phyloP scores from a whole-genome alignment of 2,329 filamentous ascomycete species.

The Neopestalotiopsis sp. region DNA sequence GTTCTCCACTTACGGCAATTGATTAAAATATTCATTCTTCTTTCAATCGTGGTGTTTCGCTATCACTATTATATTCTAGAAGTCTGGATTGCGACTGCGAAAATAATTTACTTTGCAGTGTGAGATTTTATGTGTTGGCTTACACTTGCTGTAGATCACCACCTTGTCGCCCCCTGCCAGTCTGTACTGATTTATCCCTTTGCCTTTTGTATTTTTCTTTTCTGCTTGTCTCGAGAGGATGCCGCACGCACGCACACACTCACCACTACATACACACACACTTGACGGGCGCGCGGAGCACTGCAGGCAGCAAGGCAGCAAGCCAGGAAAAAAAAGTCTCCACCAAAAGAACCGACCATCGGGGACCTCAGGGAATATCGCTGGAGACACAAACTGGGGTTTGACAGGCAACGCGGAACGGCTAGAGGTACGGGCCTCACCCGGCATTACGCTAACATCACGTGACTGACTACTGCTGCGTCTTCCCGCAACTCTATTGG shows the following conservation, averaged over 20 bases:
- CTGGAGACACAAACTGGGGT: constrained; percentile 12
- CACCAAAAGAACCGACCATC: constrained; percentile 5
- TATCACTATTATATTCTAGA: too few relatives aligned
- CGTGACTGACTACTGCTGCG: constrained; percentile 11
- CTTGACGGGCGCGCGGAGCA: too few relatives aligned
- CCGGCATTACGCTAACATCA: constrained; percentile 13
- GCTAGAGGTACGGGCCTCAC: constrained; percentile 14
- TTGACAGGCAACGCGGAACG: constrained; percentile 1
- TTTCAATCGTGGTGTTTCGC: too few relatives aligned
- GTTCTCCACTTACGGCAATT: too few relatives aligned
- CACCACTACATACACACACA: not conserved
- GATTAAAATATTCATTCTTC: too few relatives aligned
- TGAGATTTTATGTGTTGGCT: not conserved
- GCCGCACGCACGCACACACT: not conserved
- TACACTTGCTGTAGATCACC: not conserved
- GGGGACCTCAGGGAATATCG: constrained; percentile 13
- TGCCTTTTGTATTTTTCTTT: not conserved
- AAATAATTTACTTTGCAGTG: too few relatives aligned
- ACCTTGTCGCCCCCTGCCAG: not conserved
- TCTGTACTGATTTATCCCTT: not conserved
- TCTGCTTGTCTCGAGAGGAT: not conserved
- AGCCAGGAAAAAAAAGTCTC: not conserved
- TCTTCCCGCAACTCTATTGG: constrained; percentile 3
- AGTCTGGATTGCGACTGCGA: too few relatives aligned
- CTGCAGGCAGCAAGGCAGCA: not conserved